Percentiles rank a stretch among this genome's conserved stretches.
phyloP scores from a whole-genome alignment of 2,329 filamentous ascomycete genomes.

The Metarhizium anisopliae region DNA sequence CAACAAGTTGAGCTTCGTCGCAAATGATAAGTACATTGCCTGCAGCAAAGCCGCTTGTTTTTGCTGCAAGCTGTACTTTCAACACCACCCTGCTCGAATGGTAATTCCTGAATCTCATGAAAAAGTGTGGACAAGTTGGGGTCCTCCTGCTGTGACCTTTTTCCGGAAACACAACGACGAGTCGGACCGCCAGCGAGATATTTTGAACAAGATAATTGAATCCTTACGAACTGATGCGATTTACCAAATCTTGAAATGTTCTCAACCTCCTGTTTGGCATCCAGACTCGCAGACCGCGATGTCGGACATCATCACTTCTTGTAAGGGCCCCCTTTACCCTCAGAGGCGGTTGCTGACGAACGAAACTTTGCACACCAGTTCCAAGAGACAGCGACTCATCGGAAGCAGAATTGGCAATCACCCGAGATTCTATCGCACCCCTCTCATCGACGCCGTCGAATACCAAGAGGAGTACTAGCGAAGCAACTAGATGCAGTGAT shows the following conservation, averaged over 20 bases:
- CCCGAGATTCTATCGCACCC: neutral
- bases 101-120: slow-evolving; percentile 5
- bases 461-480: no score
- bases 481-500: no score
- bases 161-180: neutral
- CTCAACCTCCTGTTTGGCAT: neutral
- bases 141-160: neutral
- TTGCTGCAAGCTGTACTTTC: slow-evolving; percentile 34
- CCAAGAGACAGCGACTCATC: neutral
- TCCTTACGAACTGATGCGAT: slow-evolving; percentile 1
- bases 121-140: slow-evolving; percentile 5
- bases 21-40: slow-evolving; percentile 31
- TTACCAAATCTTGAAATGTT: slow-evolving; percentile 1
- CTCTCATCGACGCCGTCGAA: neutral
- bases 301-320: neutral
- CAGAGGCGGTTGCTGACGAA: neutral
- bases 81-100: slow-evolving; percentile 20
- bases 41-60: slow-evolving; percentile 42
- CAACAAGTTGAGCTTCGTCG: slow-evolving; percentile 21
- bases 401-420: neutral
- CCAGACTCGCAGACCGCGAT: slow-evolving; percentile 3
- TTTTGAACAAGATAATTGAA: slow-evolving; percentile 5
- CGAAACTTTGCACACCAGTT: neutral
- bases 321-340: neutral
- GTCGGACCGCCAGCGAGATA: slow-evolving; percentile 2